These are phyloP conservation scores for Sarocladium oryzae DNA, from an alignment of 2,329 filamentous ascomycete genomes.

Conservation along the genomic window DNA sequence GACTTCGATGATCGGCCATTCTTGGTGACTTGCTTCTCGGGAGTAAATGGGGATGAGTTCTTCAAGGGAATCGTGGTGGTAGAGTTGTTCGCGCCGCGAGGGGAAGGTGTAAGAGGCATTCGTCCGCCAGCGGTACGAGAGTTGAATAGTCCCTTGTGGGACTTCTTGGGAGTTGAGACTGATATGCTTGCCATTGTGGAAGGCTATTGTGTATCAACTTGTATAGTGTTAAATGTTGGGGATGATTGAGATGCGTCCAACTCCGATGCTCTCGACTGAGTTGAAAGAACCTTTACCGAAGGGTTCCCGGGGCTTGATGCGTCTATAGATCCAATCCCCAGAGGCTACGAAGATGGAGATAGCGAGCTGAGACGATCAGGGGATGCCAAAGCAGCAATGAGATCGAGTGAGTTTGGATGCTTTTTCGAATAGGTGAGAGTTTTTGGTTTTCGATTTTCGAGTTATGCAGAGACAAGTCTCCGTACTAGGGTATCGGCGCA, in stretches of 20 bases:
- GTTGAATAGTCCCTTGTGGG: constrained; percentile 87
- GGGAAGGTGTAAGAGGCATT: constrained; percentile 90
- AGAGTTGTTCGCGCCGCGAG: constrained; percentile 54
- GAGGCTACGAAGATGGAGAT: too few species aligned
- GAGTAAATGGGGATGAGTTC: constrained; percentile 71
- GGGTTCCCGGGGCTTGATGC: too few species aligned
- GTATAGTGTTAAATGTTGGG: neutral
- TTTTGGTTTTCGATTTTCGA: constrained; percentile 38
- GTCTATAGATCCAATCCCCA: too few species aligned
- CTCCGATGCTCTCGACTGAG: constrained; percentile 39
- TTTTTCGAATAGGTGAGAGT: constrained; percentile 4
- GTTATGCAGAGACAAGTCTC: constrained; percentile 21
- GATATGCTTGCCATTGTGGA: constrained; percentile 69
- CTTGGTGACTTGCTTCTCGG: constrained; percentile 50
- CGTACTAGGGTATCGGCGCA: constrained; percentile 10
- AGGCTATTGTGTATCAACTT: constrained; percentile 17
- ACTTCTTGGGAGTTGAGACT: constrained; percentile 90
- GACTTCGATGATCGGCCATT: constrained; percentile 58
- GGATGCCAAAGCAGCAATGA: too few species aligned
- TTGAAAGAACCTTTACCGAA: constrained; percentile 55
- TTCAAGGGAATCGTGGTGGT: constrained; percentile 43
- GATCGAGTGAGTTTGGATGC: too few species aligned
- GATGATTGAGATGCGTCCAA: constrained; percentile 36
- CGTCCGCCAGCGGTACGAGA: constrained; percentile 89
- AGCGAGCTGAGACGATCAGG: too few species aligned